Evolutionary conservation across 805 yeast genomes (phyloP), one percentile per base, ranked within the genome.

Genomic region (Wickerhamiella galacta): DNA sequence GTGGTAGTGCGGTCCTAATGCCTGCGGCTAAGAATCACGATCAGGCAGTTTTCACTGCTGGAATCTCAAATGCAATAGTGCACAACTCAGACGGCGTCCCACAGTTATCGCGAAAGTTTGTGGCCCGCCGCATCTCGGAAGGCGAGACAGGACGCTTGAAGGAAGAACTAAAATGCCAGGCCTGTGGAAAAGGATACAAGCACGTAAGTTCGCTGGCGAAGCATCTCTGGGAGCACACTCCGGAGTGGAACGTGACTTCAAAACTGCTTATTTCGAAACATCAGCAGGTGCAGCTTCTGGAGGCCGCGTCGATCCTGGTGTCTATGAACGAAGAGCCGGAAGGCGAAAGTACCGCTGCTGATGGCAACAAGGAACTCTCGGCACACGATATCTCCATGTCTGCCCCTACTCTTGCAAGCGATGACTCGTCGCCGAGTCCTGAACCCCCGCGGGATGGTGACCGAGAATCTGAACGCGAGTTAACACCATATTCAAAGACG

Each of bases 161-260:
- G 52, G 92, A 81, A 49, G 85, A 77, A 48, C 64, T 81, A 41
- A 74, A 74, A 47, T 81, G 93, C 58, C 92, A 82, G 53, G 81
- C 90, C 3, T 81, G 94, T 47, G 93, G 93, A 3, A 81, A 81
- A 53, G 92, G 90, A 16, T 81, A 81, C 52, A 82, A 80, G 51
- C 94, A 81, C 56, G 76, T 81, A 4, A 73, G 83, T 1, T 75
- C 85, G n/a, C 63, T 80, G 38, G 90, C 92, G 2, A 80, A 80
- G 53, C 93, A 80, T 56, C 56, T 81, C 25, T 81, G 93, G 93
- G 94, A 81, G 49, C 94, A 81, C 52, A 81, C 94, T 0, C 93
- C 93, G 0, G 93, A 82, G 50, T 81, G 94, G 94, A 78, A 72
- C 46, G 75, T 75, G 51, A 82, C 93, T 3, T 75, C 79, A 43